Conservation (phyloP, 2,329 filamentous ascomycete species). For the Hymenoscyphus repandus region DNA sequence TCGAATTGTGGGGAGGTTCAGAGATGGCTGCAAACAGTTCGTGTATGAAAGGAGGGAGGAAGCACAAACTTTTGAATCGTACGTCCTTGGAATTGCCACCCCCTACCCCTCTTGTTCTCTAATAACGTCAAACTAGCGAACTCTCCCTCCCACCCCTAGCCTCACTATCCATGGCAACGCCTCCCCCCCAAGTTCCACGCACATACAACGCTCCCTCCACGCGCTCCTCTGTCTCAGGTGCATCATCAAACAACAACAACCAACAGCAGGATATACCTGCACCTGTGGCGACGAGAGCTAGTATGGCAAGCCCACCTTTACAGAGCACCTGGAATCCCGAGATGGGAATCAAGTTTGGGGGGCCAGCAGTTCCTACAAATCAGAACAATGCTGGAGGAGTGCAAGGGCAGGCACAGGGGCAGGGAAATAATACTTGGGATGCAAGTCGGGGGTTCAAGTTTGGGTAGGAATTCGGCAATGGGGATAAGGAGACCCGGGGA, state of each 20-base stretch:
- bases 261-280: constrained; percentile 34
- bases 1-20: constrained; percentile 78
- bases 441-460: constrained; percentile 28
- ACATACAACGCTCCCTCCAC: constrained; percentile 8
- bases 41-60: constrained; percentile 76
- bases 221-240: constrained; percentile 5
- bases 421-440: constrained; percentile 24
- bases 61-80: constrained; percentile 73
- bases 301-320: constrained; percentile 38
- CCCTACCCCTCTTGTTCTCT: not conserved
- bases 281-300: constrained; percentile 47
- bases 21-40: constrained; percentile 75
- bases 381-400: not conserved
- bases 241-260: constrained; percentile 13
- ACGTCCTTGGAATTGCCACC: constrained; percentile 29
- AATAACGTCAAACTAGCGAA: constrained; percentile 25
- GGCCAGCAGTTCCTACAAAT: constrained; percentile 21
- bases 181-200: constrained; percentile 22
- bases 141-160: constrained; percentile 11
- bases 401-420: constrained; percentile 3
- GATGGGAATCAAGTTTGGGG: constrained; percentile 74
- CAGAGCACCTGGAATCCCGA: constrained; percentile 69
- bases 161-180: constrained; percentile 24
- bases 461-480: constrained; percentile 13
- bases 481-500: no score